Conservation (phyloP, 2,329 filamentous ascomycete species). For the Lachnum nothofagi region DNA sequence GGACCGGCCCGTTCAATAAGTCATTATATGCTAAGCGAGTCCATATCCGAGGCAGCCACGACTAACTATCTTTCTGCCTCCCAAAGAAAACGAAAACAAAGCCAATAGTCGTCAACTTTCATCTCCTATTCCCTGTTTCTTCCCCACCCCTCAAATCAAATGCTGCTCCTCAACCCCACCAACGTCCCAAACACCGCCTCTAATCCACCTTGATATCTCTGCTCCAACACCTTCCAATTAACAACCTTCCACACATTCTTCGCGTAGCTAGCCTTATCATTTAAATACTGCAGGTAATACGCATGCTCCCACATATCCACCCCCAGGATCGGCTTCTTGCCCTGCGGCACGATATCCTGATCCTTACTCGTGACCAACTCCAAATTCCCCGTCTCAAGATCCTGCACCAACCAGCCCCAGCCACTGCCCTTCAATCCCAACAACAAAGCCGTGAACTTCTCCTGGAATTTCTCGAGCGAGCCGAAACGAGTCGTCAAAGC, state of each 20-base stretch:
- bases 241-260: constrained; percentile 74
- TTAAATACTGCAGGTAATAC: constrained; percentile 80
- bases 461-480: constrained; percentile 59
- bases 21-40: too few species aligned
- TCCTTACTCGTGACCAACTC: constrained; percentile 79
- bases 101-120: not conserved
- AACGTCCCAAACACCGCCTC: constrained; percentile 32
- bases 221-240: constrained; percentile 69
- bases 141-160: too few species aligned
- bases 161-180: constrained; percentile 17
- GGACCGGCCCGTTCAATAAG: too few species aligned
- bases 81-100: not conserved
- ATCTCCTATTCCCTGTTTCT: too few species aligned
- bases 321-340: constrained; percentile 66
- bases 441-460: constrained; percentile 60
- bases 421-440: constrained; percentile 75
- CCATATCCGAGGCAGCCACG: too few species aligned
- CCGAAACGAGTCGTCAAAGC: constrained; percentile 65
- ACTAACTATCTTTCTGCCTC: not conserved
- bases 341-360: constrained; percentile 68
- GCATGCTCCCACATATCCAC: constrained; percentile 94
- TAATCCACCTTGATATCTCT: constrained; percentile 49
- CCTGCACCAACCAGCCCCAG: constrained; percentile 81
- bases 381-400: constrained; percentile 52
- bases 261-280: constrained; percentile 69